These are phyloP conservation scores for Balakata baccata DNA, from an alignment of 345 rosid species.

Conservation along the genomic window DNA sequence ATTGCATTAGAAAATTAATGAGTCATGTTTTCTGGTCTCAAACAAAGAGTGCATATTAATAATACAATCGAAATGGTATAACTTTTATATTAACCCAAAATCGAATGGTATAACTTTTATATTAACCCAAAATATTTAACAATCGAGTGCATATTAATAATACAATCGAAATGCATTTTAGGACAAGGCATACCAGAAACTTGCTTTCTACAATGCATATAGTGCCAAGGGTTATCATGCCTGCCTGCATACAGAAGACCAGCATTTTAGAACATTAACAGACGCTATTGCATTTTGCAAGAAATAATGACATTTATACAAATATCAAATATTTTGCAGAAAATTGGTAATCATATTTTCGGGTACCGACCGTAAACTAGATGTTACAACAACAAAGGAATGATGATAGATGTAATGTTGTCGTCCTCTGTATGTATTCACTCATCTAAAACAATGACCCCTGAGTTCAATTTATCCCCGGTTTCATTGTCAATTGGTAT, in stretches of 20 bases:
- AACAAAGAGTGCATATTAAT: too few relatives aligned
- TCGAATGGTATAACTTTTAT: too few relatives aligned
- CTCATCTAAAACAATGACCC: conserved; percentile 40
- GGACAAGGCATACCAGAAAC: not conserved
- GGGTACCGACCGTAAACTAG: not conserved
- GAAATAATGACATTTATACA: not conserved
- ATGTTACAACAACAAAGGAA: not conserved
- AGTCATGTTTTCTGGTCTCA: too few relatives aligned
- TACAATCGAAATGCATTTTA: too few relatives aligned
- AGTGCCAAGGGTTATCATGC: not conserved
- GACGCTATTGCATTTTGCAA: not conserved
- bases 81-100: too few relatives aligned
- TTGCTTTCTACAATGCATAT: not conserved
- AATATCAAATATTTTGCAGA: not conserved
- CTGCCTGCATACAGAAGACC: not conserved
- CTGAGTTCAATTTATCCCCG: conserved; percentile 6
- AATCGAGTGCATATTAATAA: too few relatives aligned
- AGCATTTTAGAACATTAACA: not conserved
- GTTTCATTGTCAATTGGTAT: conserved; percentile 13
- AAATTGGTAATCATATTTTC: not conserved
- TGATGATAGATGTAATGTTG: not conserved
- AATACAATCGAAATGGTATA: too few relatives aligned
- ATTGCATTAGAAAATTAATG: too few relatives aligned
- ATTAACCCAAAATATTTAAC: too few relatives aligned
- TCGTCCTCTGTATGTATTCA: conserved; percentile 15